These are phyloP conservation scores for Circinella umbellata DNA, from an alignment of 371 early-diverging fungal genomes.

Conservation along the genomic window DNA sequence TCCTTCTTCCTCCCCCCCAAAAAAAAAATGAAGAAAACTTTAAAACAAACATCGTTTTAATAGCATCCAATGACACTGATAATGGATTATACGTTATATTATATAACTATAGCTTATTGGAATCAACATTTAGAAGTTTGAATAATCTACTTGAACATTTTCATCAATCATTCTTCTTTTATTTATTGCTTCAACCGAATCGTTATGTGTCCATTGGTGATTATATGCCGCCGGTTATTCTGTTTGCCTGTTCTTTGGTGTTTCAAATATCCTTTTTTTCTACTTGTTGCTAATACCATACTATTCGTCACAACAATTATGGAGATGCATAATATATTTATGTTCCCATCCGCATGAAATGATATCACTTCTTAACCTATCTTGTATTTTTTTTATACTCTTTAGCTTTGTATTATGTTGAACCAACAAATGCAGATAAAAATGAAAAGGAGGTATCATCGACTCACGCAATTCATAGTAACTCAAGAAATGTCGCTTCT, in stretches of 20 bases:
- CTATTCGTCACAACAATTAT: too few species aligned
- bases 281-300: constrained; percentile 9
- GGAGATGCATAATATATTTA: not conserved
- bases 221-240: constrained; percentile 85
- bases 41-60: too few species aligned
- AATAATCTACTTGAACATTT: constrained; percentile 94
- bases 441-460: constrained; percentile 21
- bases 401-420: constrained; percentile 47
- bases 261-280: constrained; percentile 61
- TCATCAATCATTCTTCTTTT: constrained; percentile 97
- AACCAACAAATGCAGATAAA: constrained; percentile 14
- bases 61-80: too few species aligned
- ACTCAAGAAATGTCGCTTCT: constrained; percentile 21
- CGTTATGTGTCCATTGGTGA: constrained; percentile 88
- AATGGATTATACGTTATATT: not conserved
- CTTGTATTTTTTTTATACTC: constrained; percentile 35
- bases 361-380: constrained; percentile 39
- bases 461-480: not conserved
- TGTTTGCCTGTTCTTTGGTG: constrained; percentile 70
- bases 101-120: constrained; percentile 65
- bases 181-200: constrained; percentile 77
- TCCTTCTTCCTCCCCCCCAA: too few species aligned
- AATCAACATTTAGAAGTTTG: constrained; percentile 83
- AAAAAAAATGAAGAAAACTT: too few species aligned
- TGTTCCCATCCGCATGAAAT: not conserved